Percentiles rank a stretch among this genome's conserved stretches.
These are phyloP conservation scores for Heliamphora pulchella DNA, from an alignment of 179 eudicot species.

Conservation along the genomic window DNA sequence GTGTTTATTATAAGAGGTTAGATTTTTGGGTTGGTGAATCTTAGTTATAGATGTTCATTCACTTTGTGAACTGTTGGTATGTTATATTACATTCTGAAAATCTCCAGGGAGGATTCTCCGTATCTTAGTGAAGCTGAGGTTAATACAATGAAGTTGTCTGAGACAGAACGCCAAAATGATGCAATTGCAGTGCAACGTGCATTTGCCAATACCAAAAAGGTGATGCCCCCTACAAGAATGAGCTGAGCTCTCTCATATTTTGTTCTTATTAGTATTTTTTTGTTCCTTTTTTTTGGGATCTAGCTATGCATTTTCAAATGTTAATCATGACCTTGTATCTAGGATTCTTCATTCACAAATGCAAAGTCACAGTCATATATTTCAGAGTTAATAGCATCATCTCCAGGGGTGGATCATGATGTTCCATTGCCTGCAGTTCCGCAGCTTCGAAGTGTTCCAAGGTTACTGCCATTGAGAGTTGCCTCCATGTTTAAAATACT, in stretches of 20 bases:
- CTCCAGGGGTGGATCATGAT: conserved; percentile 37
- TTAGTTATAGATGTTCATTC: background rate
- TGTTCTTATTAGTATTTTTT: background rate
- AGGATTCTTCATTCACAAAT: conserved; percentile 64
- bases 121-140: conserved; percentile 34
- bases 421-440: conserved; percentile 56
- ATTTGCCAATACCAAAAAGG: conserved; percentile 73
- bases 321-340: conserved; percentile 14
- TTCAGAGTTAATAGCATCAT: conserved; percentile 65
- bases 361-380: conserved; percentile 62
- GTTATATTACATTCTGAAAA: conserved; percentile 6
- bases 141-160: conserved; percentile 36
- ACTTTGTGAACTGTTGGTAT: background rate
- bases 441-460: conserved; percentile 60
- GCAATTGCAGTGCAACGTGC: conserved; percentile 95
- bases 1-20: conserved; percentile 74
- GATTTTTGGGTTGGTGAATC: background rate
- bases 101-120: conserved; percentile 53
- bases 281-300: background rate
- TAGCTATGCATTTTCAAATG: conserved; percentile 7
- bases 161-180: conserved; percentile 79
- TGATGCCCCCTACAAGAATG: conserved; percentile 39
- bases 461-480: conserved; percentile 63
- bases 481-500: conserved; percentile 85
- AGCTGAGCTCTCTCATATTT: conserved; percentile 21